These are phyloP conservation scores for Malus asiatica DNA, from an alignment of 306 rosid species.

Conservation along the genomic window DNA sequence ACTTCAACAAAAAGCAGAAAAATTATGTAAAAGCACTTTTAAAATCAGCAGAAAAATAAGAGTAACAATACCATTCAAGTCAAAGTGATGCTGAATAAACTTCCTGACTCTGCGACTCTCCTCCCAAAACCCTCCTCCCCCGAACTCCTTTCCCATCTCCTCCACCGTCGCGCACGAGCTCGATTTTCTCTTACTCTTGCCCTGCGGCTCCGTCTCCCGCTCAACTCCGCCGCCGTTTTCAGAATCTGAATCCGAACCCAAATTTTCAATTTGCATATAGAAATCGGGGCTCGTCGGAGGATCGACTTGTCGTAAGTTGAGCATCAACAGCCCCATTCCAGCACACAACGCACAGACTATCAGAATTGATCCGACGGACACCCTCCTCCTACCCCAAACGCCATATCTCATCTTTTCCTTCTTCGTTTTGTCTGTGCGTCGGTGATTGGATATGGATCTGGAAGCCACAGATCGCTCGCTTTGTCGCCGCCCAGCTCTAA, in stretches of 20 bases:
- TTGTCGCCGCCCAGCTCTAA: neutral
- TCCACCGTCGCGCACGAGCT: conserved; percentile 74
- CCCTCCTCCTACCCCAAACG: conserved; percentile 45
- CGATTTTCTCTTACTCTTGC: conserved; percentile 3
- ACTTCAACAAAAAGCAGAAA: neutral
- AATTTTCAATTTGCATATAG: neutral
- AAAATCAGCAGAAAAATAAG: neutral
- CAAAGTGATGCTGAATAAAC: conserved; percentile 55
- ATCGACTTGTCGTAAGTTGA: conserved; percentile 54
- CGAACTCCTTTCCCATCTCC: conserved; percentile 67
- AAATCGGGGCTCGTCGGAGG: conserved; percentile 35
- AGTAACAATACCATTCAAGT: conserved; percentile 44
- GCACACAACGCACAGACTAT: conserved; percentile 40
- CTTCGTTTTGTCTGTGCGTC: neutral
- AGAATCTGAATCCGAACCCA: conserved; percentile 13
- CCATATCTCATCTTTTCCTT: conserved; percentile 44
- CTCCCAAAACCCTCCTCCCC: conserved; percentile 25
- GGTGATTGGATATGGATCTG: neutral
- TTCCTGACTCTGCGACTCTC: conserved; percentile 59
- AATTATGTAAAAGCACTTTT: neutral
- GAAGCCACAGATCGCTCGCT: neutral
- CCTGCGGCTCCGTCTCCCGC: neutral
- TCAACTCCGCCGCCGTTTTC: conserved; percentile 9
- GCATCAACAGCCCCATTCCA: conserved; percentile 39
- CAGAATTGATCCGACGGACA: conserved; percentile 34